A percentile compares a stretch with the other conserved stretches of the same genome.
These are phyloP conservation scores for Jamesozyma lodderae DNA, from an alignment of 805 yeast species.

Conservation along the genomic window DNA sequence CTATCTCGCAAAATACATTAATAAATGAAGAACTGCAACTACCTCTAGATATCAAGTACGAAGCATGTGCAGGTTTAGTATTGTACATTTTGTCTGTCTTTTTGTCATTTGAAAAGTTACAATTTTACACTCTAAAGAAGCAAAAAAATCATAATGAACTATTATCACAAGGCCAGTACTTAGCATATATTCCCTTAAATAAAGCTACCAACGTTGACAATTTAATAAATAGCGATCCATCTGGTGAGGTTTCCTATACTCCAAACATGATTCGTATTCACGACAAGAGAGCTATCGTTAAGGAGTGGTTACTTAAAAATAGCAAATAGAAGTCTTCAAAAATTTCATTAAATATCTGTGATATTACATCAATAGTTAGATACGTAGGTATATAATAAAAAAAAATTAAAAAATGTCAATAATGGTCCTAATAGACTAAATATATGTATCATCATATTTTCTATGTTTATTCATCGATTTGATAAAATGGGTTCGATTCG, in stretches of 20 bases:
- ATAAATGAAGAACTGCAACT: constrained; percentile 3
- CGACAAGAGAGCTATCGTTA: constrained; percentile 16
- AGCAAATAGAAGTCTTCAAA: constrained; percentile 7
- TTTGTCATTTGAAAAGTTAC: constrained; percentile 19
- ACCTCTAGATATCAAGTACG: constrained; percentile 27
- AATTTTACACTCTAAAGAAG: constrained; percentile 15
- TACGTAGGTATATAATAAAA: no score
- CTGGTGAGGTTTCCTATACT: constrained; percentile 22
- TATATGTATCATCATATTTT: neutral
- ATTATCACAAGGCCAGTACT: constrained; percentile 16
- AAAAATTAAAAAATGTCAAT: no score
- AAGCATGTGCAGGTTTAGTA: constrained; percentile 18
- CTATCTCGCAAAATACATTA: constrained; percentile 4
- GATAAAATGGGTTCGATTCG: constrained; percentile 4
- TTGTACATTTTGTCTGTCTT: constrained; percentile 20
- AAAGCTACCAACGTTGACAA: constrained; percentile 26
- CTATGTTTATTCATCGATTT: neutral
- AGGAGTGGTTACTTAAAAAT: constrained; percentile 13
- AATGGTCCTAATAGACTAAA: no score
- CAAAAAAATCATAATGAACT: constrained; percentile 10
- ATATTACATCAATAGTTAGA: neutral
- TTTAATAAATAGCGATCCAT: constrained; percentile 22
- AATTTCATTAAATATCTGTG: no score
- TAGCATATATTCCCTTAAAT: constrained; percentile 24
- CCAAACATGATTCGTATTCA: constrained; percentile 25